Percentiles rank a stretch among this genome's conserved stretches.
Conservation (phyloP, 2,329 filamentous ascomycete genomes). For the Penicillium sp. region DNA sequence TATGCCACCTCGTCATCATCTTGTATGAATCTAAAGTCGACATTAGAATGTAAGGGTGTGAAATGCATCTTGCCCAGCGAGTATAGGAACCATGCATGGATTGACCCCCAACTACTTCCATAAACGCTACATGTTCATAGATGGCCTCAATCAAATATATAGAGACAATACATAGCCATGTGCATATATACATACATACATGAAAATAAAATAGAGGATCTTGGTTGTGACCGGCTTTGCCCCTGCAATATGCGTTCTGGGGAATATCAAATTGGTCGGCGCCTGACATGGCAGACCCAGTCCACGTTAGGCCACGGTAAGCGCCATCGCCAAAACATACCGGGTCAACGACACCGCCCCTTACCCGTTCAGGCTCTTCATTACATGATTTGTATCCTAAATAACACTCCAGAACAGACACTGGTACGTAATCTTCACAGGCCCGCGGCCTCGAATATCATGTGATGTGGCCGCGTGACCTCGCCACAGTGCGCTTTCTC, state of each 20-base stretch:
- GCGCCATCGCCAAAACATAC: conserved; percentile 8
- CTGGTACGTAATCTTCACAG: conserved; percentile 16
- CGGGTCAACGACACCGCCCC: background rate
- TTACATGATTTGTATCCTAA: background rate
- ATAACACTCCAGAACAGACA: background rate
- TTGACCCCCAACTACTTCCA: background rate
- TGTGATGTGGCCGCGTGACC: conserved; percentile 18
- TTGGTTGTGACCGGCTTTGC: background rate
- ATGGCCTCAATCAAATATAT: background rate
- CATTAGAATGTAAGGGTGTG: background rate
- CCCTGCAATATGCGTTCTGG: background rate
- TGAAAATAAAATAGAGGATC: too few species aligned
- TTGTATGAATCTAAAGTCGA: background rate
- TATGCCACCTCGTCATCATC: background rate
- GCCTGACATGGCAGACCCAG: conserved; percentile 6
- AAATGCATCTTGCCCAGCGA: background rate
- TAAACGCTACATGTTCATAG: background rate
- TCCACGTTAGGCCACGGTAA: conserved; percentile 9
- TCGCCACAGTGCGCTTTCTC: conserved; percentile 12
- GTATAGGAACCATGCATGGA: background rate
- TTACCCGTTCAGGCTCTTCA: background rate
- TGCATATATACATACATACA: background rate
- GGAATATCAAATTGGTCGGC: conserved; percentile 7
- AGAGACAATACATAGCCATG: background rate
- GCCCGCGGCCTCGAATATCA: conserved; percentile 14